Evolutionary conservation across 2,329 filamentous ascomycete species (phyloP).

Genomic region (Venturia effusa): DNA sequence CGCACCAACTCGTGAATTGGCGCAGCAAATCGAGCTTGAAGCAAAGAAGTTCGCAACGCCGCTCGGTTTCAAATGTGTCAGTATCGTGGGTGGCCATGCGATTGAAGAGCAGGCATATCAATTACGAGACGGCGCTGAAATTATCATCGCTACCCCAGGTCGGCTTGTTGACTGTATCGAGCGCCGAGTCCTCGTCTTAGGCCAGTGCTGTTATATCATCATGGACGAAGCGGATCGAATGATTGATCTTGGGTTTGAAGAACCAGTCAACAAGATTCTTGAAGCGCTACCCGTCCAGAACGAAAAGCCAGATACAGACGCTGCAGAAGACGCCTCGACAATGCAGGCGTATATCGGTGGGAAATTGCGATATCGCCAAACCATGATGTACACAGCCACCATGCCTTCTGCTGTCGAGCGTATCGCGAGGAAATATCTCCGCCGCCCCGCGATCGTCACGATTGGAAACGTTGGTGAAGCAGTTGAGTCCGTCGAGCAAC

Average conservation of each 20-base stretch:
- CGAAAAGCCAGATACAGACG: conserved; percentile 89
- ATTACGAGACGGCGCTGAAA: conserved; percentile 85
- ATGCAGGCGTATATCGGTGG: conserved; percentile 73
- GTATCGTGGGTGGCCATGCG: conserved; percentile 94
- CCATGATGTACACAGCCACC: conserved; percentile 99
- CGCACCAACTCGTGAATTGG: conserved; percentile 91
- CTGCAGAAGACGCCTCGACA: conserved; percentile 72
- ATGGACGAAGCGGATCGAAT: conserved; percentile 99
- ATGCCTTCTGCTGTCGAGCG: conserved; percentile 90
- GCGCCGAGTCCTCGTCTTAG: conserved; percentile 76
- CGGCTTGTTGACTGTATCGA: conserved; percentile 97
- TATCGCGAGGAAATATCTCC: conserved; percentile 94
- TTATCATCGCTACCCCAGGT: conserved; percentile 96
- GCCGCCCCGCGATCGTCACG: conserved; percentile 82
- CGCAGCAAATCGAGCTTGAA: conserved; percentile 93
- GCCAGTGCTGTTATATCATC: conserved; percentile 96
- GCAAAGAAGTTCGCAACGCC: conserved; percentile 85
- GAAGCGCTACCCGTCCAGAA: conserved; percentile 86
- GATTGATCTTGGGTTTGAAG: conserved; percentile 97
- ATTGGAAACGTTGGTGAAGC: conserved; percentile 94
- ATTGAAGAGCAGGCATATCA: conserved; percentile 89
- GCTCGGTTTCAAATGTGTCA: conserved; percentile 87
- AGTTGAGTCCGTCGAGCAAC: conserved; percentile 94
- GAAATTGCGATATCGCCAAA: conserved; percentile 79
- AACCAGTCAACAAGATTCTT: conserved; percentile 93